Evolutionary conservation across 495 filamentous ascomycete genomes (phyloP).

Genomic region (Penicillium daleae): DNA sequence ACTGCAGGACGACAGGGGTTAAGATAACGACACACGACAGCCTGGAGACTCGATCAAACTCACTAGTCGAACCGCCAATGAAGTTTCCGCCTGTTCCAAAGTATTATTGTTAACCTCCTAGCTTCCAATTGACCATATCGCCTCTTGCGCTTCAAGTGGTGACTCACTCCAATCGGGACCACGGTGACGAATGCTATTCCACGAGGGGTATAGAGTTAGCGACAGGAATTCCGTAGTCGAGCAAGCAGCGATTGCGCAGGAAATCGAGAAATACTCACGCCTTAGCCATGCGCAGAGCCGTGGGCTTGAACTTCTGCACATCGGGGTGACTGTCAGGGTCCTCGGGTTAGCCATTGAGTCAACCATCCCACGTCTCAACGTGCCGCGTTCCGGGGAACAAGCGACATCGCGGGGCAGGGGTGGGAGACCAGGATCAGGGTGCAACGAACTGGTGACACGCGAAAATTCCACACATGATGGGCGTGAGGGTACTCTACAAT

Average conservation of each 20-base stretch:
- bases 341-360: conserved; percentile 32
- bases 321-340: conserved; percentile 74
- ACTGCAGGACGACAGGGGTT: conserved; percentile 59
- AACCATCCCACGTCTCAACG: conserved; percentile 10
- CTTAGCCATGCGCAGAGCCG: conserved; percentile 93
- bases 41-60: conserved; percentile 32
- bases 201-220: conserved; percentile 20
- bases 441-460: conserved; percentile 82
- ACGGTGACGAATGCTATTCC: conserved; percentile 82
- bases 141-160: conserved; percentile 25
- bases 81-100: conserved; percentile 77
- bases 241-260: conserved; percentile 18
- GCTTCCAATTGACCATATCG: conserved; percentile 5
- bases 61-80: conserved; percentile 79
- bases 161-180: conserved; percentile 98
- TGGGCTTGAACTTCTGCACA: conserved; percentile 95
- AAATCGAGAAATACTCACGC: conserved; percentile 62
- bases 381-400: conserved; percentile 14
- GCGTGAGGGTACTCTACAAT: conserved; percentile 27
- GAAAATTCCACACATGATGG: conserved; percentile 80
- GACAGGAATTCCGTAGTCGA: conserved; percentile 43
- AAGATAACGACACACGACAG: conserved; percentile 12
- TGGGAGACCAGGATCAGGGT: conserved; percentile 12
- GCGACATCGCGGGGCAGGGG: conserved; percentile 15
- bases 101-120: conserved; percentile 20